Conservation (phyloP, 306 rosid genomes). For the Cucurbita moschata region DNA sequence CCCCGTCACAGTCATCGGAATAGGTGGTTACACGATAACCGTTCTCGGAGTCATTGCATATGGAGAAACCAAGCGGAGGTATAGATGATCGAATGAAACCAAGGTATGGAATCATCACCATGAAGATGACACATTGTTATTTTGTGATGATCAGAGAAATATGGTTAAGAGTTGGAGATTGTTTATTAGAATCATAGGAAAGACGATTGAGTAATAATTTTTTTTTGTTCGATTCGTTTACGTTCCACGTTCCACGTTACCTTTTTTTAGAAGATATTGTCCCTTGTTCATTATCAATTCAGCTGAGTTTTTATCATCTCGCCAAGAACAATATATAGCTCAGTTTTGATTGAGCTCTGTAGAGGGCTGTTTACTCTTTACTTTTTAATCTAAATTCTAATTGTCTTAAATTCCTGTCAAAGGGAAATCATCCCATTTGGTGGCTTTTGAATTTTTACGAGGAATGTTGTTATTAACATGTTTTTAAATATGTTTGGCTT, state of each 20-base stretch:
- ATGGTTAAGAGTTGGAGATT: neutral
- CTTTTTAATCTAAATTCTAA: neutral
- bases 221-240: neutral
- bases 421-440: neutral
- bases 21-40: slow-evolving; percentile 68
- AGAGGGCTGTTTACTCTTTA: neutral
- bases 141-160: neutral
- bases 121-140: neutral
- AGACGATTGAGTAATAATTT: neutral
- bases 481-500: too few species aligned
- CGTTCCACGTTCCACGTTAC: neutral
- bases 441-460: neutral
- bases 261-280: slow-evolving; percentile 1
- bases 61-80: slow-evolving; percentile 88
- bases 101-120: neutral
- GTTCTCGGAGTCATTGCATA: slow-evolving; percentile 73
- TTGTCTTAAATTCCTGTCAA: neutral
- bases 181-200: neutral
- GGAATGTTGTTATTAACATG: neutral
- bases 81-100: slow-evolving; percentile 30
- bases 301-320: neutral
- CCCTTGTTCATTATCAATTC: neutral
- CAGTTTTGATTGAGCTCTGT: neutral
- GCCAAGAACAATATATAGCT: neutral
- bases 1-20: slow-evolving; percentile 78